A percentile compares a stretch with the other conserved stretches of the same genome.
Conservation (phyloP, 139 green algal genomes). For the Desmodesmus armatus region DNA sequence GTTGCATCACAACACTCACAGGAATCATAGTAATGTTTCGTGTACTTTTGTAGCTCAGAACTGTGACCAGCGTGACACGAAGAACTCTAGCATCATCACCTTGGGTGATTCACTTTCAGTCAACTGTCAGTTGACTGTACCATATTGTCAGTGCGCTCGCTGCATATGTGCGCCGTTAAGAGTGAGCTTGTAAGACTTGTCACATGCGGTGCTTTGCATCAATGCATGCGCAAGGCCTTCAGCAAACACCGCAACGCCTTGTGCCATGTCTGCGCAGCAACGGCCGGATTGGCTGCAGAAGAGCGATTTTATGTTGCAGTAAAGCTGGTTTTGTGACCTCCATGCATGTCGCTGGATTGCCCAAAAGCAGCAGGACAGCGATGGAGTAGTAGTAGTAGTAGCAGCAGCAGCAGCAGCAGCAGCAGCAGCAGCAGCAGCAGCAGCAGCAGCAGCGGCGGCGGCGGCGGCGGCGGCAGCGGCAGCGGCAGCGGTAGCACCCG, state of each 20-base stretch:
- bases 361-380: not conserved
- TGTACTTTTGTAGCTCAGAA: no score
- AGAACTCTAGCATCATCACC: no score
- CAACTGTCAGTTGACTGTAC: no score
- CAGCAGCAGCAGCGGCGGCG: not conserved
- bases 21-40: no score
- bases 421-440: slow-evolving; percentile 3
- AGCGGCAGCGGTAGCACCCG: not conserved
- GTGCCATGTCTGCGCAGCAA: not conserved
- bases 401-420: not conserved
- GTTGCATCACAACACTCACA: no score
- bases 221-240: not conserved
- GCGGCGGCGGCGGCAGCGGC: not conserved
- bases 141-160: no score
- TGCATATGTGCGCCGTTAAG: no score
- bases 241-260: not conserved
- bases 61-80: no score
- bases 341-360: not conserved
- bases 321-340: no score
- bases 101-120: no score
- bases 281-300: not conserved
- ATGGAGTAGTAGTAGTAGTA: not conserved
- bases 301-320: not conserved
- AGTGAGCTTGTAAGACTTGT: no score
- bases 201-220: not conserved